Conservation (phyloP, 1,139 yeast species). For the Pichia sp. region DNA sequence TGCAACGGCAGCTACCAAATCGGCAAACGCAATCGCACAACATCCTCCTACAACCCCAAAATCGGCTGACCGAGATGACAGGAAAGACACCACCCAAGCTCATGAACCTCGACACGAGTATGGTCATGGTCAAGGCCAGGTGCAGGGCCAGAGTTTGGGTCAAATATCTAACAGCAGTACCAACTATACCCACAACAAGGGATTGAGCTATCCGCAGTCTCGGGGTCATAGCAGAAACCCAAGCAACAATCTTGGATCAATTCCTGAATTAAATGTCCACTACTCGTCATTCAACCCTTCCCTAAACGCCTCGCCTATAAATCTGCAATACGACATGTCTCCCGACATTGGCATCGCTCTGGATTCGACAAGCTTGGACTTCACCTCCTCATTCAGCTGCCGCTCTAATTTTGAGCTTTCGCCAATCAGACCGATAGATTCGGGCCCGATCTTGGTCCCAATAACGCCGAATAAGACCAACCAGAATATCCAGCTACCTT, state of each 20-base stretch:
- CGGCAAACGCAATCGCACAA: not conserved
- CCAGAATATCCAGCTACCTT: slow-evolving; percentile 12
- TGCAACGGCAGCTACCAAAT: not conserved
- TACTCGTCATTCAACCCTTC: slow-evolving; percentile 30
- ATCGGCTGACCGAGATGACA: not conserved
- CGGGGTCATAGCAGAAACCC: slow-evolving; percentile 6
- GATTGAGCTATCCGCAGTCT: not conserved
- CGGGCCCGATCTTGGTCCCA: slow-evolving; percentile 48
- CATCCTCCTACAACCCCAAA: slow-evolving; percentile 2
- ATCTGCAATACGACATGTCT: slow-evolving; percentile 12
- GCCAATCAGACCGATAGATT: slow-evolving; percentile 46
- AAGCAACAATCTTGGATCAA: slow-evolving; percentile 26
- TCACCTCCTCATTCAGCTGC: slow-evolving; percentile 57
- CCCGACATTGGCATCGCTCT: not conserved
- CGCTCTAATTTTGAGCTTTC: slow-evolving; percentile 60
- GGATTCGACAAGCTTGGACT: slow-evolving; percentile 24
- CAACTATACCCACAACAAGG: not conserved
- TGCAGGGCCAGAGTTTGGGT: not conserved
- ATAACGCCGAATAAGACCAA: slow-evolving; percentile 44
- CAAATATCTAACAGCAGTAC: not conserved
- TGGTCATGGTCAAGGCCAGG: too few relatives aligned
- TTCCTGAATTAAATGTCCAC: slow-evolving; percentile 40
- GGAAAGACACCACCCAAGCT: not conserved
- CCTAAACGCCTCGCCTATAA: slow-evolving; percentile 17
- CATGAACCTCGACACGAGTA: not conserved